Evolutionary conservation across 202 grass and related monocot genomes (phyloP).

Genomic region (Carex sylvatica): DNA sequence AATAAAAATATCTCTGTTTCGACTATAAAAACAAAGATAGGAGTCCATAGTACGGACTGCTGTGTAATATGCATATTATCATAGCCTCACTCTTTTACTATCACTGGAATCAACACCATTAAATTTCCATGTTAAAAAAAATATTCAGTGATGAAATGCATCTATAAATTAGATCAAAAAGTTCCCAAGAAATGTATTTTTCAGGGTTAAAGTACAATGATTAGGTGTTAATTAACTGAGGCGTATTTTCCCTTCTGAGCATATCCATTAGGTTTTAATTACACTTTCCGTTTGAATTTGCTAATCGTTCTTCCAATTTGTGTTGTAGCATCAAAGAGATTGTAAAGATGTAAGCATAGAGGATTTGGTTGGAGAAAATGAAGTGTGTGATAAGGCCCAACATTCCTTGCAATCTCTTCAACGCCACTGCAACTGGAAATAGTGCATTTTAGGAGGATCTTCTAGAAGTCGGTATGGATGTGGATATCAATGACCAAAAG

Average conservation of each 20-base stretch:
- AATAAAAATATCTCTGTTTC: no score
- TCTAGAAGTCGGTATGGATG: conserved; percentile 69
- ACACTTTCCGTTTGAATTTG: not conserved
- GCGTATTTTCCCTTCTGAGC: no score
- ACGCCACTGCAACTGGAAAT: no score
- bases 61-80: no score
- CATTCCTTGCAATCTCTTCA: conserved; percentile 71
- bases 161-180: not conserved
- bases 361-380: conserved; percentile 54
- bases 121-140: not conserved
- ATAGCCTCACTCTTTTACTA: no score
- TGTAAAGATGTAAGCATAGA: conserved; percentile 59
- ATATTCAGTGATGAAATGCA: not conserved
- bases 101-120: no score
- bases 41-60: no score
- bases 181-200: not conserved
- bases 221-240: not conserved
- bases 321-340: conserved; percentile 65
- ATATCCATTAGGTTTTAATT: not conserved
- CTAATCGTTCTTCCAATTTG: not conserved
- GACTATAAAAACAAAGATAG: no score
- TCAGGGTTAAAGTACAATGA: not conserved
- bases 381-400: conserved; percentile 33
- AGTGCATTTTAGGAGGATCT: no score
- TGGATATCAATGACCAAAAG: conserved; percentile 65